These are phyloP conservation scores for Inga laurina DNA, from an alignment of 306 rosid genomes.

Conservation along the genomic window DNA sequence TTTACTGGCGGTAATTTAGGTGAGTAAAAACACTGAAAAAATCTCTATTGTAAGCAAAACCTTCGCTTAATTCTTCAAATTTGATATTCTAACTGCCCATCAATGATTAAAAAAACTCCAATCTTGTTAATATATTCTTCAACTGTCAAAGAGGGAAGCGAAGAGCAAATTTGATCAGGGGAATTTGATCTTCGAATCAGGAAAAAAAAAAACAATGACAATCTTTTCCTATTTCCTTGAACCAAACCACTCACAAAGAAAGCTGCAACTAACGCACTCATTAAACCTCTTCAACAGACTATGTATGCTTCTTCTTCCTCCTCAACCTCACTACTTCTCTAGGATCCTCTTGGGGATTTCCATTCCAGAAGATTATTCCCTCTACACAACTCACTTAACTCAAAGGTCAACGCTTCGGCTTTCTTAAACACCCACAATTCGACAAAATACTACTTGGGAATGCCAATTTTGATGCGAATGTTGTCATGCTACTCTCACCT, in stretches of 20 bases:
- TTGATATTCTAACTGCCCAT: too few relatives aligned
- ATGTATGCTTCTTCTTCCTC: constrained; percentile 54
- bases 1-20: too few relatives aligned
- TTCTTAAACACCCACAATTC: neutral
- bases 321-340: constrained; percentile 34
- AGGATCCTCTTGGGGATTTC: constrained; percentile 39
- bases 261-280: constrained; percentile 18
- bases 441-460: constrained; percentile 21
- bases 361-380: constrained; percentile 41
- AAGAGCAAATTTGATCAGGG: too few relatives aligned
- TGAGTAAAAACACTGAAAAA: too few relatives aligned
- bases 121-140: too few relatives aligned
- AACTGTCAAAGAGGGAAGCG: too few relatives aligned
- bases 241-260: constrained; percentile 21
- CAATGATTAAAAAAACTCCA: too few relatives aligned
- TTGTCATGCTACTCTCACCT: constrained; percentile 83
- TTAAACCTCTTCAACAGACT: neutral
- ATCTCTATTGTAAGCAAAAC: too few relatives aligned
- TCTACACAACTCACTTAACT: constrained; percentile 43
- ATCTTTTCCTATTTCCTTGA: neutral
- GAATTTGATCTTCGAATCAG: too few relatives aligned
- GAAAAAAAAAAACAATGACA: too few relatives aligned
- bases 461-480: constrained; percentile 77
- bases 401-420: constrained; percentile 36
- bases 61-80: too few relatives aligned